Evolutionary conservation across 257 asterid species (phyloP).

Genomic region (Solanum sitiens): DNA sequence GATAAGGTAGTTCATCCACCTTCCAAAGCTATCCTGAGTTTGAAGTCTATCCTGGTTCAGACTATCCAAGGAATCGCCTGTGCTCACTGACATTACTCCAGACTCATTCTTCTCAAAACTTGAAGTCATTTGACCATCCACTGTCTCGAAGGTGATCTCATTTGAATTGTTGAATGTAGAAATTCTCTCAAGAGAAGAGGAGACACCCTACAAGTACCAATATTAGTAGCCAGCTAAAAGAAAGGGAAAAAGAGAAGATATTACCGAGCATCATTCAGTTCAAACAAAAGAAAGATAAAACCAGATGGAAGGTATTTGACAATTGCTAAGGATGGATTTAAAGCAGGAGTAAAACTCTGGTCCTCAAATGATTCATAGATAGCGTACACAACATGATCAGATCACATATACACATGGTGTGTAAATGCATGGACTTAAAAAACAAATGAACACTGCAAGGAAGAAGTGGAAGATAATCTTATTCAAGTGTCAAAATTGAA

Average conservation of each 20-base stretch:
- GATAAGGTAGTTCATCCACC: constrained; percentile 39
- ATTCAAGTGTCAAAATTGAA: background rate
- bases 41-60: constrained; percentile 31
- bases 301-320: background rate
- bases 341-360: background rate
- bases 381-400: background rate
- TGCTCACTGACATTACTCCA: constrained; percentile 17
- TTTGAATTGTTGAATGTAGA: constrained; percentile 3
- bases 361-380: background rate
- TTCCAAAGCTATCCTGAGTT: constrained; percentile 63
- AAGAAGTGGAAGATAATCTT: background rate
- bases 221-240: background rate
- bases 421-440: background rate
- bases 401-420: background rate
- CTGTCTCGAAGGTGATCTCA: constrained; percentile 22
- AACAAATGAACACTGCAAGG: background rate
- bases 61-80: constrained; percentile 18
- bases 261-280: no score
- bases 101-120: constrained; percentile 25
- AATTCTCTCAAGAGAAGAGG: background rate
- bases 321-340: background rate
- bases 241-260: background rate
- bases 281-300: background rate
- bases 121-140: constrained; percentile 22
- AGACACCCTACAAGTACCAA: constrained; percentile 34